Base-by-base conservation (phyloP, 441 rosid species). In the Erodium texanum region DNA sequence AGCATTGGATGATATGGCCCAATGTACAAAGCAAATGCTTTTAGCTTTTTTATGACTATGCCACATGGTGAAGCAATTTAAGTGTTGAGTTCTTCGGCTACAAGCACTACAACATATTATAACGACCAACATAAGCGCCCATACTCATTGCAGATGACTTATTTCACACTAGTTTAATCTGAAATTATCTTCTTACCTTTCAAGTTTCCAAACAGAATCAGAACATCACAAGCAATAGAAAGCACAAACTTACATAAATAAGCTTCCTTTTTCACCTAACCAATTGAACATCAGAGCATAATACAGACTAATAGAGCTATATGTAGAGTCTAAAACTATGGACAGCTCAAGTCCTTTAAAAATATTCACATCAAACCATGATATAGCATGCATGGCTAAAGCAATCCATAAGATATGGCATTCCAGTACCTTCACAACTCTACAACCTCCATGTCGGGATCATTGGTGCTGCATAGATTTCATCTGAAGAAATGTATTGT, bases 401-500 rank as follows among this genome's bases (percentile, higher is more conserved):
- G 29, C 29, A 27, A 27, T 27, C 29, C 29, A 27, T 27, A 27
- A 27, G 29, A 27, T 1, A 27, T 48, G 32, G 68, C 67, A 29
- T 11, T 68, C 38, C 63, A 64, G 63, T 66, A 78, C 72, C 80
- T 75, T 50, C 66, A 41, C 27, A 66, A 12, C 45, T 68, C 65
- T 15, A 61, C 23, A 23, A 62, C 71, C 63, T 65, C n/a, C n/a
- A n/a, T n/a, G n/a, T n/a, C 1, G 29, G 29, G 4, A 1, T 27
- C 24, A 81, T 70, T 74, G 87, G 63, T 74, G 83, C 74, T 86
- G 87, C n/a, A n/a, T n/a, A n/a, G n/a, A n/a, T n/a, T n/a, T n/a
- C 87, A 83, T 79, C 78, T 76, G 86, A 74, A 79, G 77, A 64
- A 74, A 69, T 50, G 76, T 54, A 73, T 48, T 77, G 80, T 80